A percentile compares a stretch with the other conserved stretches of the same genome.
phyloP scores from a whole-genome alignment of 257 asterid genomes.

The Plantago major region DNA sequence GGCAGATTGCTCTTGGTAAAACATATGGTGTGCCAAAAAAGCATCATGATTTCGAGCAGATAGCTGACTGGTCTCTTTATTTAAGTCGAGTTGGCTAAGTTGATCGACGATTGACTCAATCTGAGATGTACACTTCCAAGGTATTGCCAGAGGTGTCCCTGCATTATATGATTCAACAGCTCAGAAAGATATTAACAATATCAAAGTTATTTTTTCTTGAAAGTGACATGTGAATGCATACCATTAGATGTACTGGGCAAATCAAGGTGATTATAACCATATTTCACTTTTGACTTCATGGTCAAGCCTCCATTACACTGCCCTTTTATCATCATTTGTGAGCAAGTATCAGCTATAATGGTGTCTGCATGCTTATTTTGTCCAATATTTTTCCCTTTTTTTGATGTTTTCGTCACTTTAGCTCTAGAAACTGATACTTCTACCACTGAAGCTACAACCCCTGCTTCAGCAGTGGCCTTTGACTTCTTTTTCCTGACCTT shows the following conservation, averaged over 20 bases:
- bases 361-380: constrained; percentile 45
- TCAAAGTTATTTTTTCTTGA: constrained; percentile 11
- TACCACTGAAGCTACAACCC: constrained; percentile 38
- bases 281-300: constrained; percentile 33
- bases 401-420: constrained; percentile 25
- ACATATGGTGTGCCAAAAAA: constrained; percentile 27
- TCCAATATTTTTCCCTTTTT: constrained; percentile 22
- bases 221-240: constrained; percentile 20
- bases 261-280: constrained; percentile 26
- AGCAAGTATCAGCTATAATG: constrained; percentile 34
- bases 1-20: constrained; percentile 40
- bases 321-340: constrained; percentile 45
- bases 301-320: constrained; percentile 46
- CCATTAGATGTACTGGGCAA: constrained; percentile 34
- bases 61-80: constrained; percentile 31
- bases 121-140: constrained; percentile 40
- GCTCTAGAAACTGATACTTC: constrained; percentile 35
- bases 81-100: constrained; percentile 47
- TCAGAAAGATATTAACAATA: constrained; percentile 15
- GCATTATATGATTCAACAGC: constrained; percentile 28
- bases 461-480: constrained; percentile 39
- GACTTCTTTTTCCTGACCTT: constrained; percentile 46
- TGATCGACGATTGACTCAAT: constrained; percentile 51
- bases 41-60: constrained; percentile 29
- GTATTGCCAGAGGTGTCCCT: constrained; percentile 53